phyloP scores from a whole-genome alignment of 768 basidiomycete genomes.

The Kwoniella europaea region DNA sequence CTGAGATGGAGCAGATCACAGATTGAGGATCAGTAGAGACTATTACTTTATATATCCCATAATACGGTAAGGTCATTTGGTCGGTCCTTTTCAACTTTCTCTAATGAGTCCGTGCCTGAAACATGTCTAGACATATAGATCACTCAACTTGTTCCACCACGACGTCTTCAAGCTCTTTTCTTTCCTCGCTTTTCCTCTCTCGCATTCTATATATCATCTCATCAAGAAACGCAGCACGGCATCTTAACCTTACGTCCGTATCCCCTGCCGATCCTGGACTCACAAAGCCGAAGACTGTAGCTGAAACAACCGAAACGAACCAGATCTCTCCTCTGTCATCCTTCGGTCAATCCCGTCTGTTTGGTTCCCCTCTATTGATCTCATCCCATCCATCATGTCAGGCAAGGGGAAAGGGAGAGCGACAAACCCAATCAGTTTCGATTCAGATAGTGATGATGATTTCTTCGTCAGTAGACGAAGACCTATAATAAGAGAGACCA shows the following conservation, averaged over 20 bases:
- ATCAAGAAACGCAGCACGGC: too few relatives aligned
- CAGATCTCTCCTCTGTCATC: not conserved
- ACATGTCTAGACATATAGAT: not conserved
- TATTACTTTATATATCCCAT: too few relatives aligned
- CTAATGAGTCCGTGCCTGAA: not conserved
- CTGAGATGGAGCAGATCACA: too few relatives aligned
- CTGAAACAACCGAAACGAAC: not conserved
- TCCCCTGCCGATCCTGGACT: not conserved
- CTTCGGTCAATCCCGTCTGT: slow-evolving; percentile 11
- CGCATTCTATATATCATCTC: too few relatives aligned
- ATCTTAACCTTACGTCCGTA: too few relatives aligned
- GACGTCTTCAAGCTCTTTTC: not conserved
- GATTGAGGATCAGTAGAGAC: too few relatives aligned
- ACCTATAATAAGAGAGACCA: slow-evolving; percentile 5
- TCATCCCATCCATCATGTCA: slow-evolving; percentile 23
- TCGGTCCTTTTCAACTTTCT: too few relatives aligned
- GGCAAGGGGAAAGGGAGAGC: slow-evolving; percentile 39
- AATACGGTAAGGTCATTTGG: too few relatives aligned
- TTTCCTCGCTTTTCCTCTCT: not conserved
- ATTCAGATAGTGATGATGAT: slow-evolving; percentile 32
- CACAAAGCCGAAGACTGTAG: too few relatives aligned
- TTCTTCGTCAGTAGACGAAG: slow-evolving; percentile 34
- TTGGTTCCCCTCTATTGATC: slow-evolving; percentile 14
- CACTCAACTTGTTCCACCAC: not conserved
- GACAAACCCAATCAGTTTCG: slow-evolving; percentile 8